A percentile compares a stretch with the other conserved stretches of the same genome.
Conservation (phyloP, 371 early-diverging fungal genomes). For the Dichotomocladium elegans region DNA sequence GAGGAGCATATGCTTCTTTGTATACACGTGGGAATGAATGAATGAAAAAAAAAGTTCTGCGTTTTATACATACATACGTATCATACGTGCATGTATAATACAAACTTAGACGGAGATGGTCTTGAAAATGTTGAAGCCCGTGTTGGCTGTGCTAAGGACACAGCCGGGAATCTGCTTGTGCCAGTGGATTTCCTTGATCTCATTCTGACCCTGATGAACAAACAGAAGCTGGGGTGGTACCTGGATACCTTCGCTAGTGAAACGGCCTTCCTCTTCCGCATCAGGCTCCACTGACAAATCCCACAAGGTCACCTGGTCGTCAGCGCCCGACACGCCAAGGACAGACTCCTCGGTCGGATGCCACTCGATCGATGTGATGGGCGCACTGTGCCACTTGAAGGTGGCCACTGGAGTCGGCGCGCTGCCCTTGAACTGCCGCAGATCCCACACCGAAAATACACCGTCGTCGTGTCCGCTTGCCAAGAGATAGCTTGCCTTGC, state of each 20-base stretch:
- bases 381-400: constrained; percentile 93
- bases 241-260: constrained; percentile 63
- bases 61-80: background rate
- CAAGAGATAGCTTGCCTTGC: constrained; percentile 73
- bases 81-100: background rate
- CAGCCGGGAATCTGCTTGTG: constrained; percentile 90
- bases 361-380: constrained; percentile 97
- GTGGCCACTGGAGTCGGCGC: constrained; percentile 83
- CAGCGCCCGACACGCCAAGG: constrained; percentile 90
- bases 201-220: constrained; percentile 90
- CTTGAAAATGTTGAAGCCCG: constrained; percentile 95
- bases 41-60: background rate
- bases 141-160: constrained; percentile 80
- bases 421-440: constrained; percentile 67
- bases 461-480: constrained; percentile 96
- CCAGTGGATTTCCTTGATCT: constrained; percentile 97
- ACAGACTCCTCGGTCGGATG: constrained; percentile 91
- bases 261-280: constrained; percentile 75
- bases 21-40: background rate
- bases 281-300: constrained; percentile 95
- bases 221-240: constrained; percentile 96
- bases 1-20: no score
- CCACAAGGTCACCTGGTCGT: constrained; percentile 97
- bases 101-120: constrained; percentile 79
- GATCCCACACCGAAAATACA: constrained; percentile 92